Conservation (phyloP, 2,329 filamentous ascomycete genomes). For the Tetracladium maxilliforme region DNA sequence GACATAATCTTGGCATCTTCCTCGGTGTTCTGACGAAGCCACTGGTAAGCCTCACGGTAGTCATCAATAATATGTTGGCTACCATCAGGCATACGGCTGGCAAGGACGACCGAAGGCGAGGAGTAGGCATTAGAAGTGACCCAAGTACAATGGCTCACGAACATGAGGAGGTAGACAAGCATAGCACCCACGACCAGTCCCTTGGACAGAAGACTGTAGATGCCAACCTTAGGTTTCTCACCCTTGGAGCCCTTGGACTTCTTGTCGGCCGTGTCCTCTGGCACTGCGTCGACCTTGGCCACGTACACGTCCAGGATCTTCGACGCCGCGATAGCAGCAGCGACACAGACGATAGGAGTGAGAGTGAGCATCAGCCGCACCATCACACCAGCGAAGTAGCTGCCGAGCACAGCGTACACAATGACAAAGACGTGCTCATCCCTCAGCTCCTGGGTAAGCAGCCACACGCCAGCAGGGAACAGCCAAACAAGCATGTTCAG, state of each 20-base stretch:
- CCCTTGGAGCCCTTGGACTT: constrained; percentile 35
- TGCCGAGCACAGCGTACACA: constrained; percentile 90
- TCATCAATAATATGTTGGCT: constrained; percentile 98
- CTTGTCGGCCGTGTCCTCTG: constrained; percentile 38
- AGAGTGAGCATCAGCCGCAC: constrained; percentile 96
- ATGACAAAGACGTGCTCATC: constrained; percentile 98
- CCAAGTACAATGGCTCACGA: constrained; percentile 97
- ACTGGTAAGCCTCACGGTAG: constrained; percentile 98
- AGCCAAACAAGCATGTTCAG: constrained; percentile 98
- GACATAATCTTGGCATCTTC: constrained; percentile 98
- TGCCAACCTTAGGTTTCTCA: constrained; percentile 66
- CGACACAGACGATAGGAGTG: constrained; percentile 90
- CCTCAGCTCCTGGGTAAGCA: constrained; percentile 86
- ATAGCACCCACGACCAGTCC: constrained; percentile 57
- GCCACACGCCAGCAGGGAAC: constrained; percentile 94
- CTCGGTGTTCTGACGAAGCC: constrained; percentile 93
- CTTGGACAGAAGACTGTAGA: constrained; percentile 74
- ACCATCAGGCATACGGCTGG: constrained; percentile 82
- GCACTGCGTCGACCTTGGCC: constrained; percentile 15
- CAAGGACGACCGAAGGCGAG: constrained; percentile 90
- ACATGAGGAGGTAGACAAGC: constrained; percentile 72
- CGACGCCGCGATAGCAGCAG: constrained; percentile 78
- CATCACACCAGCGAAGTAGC: constrained; percentile 99
- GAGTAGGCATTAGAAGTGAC: constrained; percentile 98
- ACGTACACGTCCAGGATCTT: constrained; percentile 82